Evolutionary conservation across 2,329 filamentous ascomycete species (phyloP).

Genomic region (Plenodomus lindquistii): DNA sequence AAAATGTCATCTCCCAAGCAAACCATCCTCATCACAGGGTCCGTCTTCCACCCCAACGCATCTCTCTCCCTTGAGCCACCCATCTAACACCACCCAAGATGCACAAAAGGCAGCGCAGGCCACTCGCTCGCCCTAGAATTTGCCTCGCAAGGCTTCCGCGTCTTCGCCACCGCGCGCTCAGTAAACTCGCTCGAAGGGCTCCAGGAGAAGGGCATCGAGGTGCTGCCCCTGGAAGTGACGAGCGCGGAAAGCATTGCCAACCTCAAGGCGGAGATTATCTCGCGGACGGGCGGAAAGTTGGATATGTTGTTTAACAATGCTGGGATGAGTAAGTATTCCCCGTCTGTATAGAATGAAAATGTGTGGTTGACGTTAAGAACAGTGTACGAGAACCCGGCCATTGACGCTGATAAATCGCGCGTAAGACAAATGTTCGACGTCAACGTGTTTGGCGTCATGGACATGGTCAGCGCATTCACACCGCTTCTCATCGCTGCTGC

Average conservation of each 20-base stretch:
- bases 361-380: neutral
- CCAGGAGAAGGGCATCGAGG: no score
- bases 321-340: constrained; percentile 21
- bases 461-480: constrained; percentile 56
- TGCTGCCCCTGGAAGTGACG: constrained; percentile 3
- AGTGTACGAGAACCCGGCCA: constrained; percentile 43
- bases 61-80: no score
- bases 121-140: constrained; percentile 60
- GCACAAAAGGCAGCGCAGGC: constrained; percentile 54
- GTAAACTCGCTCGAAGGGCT: neutral
- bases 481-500: constrained; percentile 49
- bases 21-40: no score
- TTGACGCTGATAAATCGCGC: constrained; percentile 54
- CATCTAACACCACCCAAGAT: no score
- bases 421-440: constrained; percentile 46
- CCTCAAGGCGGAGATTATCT: neutral
- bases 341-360: no score
- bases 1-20: no score
- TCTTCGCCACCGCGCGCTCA: constrained; percentile 18
- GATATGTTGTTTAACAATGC: constrained; percentile 61
- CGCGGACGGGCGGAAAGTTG: constrained; percentile 48
- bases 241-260: constrained; percentile 2
- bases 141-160: constrained; percentile 38
- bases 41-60: no score
- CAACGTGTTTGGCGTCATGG: constrained; percentile 59